Evolutionary conservation across 345 rosid species (phyloP), one percentile per base, ranked within the genome.

Genomic region (Toxicodendron radicans): DNA sequence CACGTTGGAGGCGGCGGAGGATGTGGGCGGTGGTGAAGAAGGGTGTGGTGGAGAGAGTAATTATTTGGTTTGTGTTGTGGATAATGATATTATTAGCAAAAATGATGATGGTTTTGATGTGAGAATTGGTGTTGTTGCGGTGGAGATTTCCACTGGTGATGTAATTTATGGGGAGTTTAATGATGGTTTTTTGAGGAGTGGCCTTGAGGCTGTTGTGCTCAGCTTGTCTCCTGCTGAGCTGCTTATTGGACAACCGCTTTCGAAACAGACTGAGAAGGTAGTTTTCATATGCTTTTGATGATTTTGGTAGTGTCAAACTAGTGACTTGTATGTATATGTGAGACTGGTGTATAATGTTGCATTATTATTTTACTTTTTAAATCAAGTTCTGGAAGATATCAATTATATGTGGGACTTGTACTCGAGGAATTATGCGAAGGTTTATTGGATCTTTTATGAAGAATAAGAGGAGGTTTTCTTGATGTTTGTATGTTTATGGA

Each of bases 131-230:
- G 43, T 92, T 73, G 95, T 92, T 57, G 97, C 85, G 0, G 94
- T 95, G 70, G 99, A 95, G 80, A 83, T 92, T 74, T 95, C 99
- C 0, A 92, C 98, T 1, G 97, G 97, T 45, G 97, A 92, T 81
- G 94, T 95, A 74, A 87, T 91, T 77, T 84, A 86, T 75, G 95
- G 93, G 33, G 97, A 91, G 81, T 89, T 91, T 52, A 80, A 81
- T 79, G 98, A 95, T 71, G 87, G 83, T 68, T 70, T 88, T 23
- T 61, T 88, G 88, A 90, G 99, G 81, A 95, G 88, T 65, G 93
- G 92, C 7, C 86, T 95, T 43, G 98, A 92, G 79, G 92, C 97
- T 86, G 85, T 89, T 81, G 63, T 95, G 54, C 79, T 88, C 75
- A 87, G 92, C 85, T 87, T 95, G 87, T 75, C 92, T 64, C 99